Evolutionary conservation across 108 stramenopile genomes (phyloP).

Genomic region (Tribonema minus): DNA sequence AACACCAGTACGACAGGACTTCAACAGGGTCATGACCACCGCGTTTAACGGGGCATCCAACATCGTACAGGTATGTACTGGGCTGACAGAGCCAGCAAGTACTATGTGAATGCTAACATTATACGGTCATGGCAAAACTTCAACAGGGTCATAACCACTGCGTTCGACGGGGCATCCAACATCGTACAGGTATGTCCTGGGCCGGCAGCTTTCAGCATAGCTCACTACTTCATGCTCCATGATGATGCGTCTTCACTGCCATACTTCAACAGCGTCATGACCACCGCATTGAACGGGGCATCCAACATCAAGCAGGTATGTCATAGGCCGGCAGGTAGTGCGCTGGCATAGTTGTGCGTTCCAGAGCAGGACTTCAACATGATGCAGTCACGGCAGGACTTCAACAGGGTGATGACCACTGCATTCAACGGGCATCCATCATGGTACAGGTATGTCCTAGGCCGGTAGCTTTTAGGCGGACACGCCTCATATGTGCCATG

Average conservation of each 20-base stretch:
- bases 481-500: too few relatives aligned
- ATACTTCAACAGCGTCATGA: slow-evolving; percentile 96
- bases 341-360: too few relatives aligned
- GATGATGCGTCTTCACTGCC: too few relatives aligned
- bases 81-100: too few relatives aligned
- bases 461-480: too few relatives aligned
- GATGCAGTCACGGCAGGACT: too few relatives aligned
- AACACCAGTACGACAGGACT: slow-evolving; percentile 67
- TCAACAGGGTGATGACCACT: slow-evolving; percentile 94
- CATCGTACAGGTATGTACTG: slow-evolving; percentile 71
- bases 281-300: slow-evolving; percentile 94
- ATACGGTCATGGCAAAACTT: slow-evolving; percentile 88
- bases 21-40: slow-evolving; percentile 94
- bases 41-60: slow-evolving; percentile 95
- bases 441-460: slow-evolving; percentile 81
- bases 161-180: slow-evolving; percentile 94
- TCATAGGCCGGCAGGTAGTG: too few relatives aligned
- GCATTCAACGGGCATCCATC: slow-evolving; percentile 96
- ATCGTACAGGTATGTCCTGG: slow-evolving; percentile 77
- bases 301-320: slow-evolving; percentile 84
- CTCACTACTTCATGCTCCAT: too few relatives aligned
- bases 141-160: slow-evolving; percentile 93
- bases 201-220: too few relatives aligned
- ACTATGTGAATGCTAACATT: too few relatives aligned
- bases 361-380: too few relatives aligned